phyloP scores from a whole-genome alignment of 2,329 filamentous ascomycete species.

The Hymenoscyphus linearis region DNA sequence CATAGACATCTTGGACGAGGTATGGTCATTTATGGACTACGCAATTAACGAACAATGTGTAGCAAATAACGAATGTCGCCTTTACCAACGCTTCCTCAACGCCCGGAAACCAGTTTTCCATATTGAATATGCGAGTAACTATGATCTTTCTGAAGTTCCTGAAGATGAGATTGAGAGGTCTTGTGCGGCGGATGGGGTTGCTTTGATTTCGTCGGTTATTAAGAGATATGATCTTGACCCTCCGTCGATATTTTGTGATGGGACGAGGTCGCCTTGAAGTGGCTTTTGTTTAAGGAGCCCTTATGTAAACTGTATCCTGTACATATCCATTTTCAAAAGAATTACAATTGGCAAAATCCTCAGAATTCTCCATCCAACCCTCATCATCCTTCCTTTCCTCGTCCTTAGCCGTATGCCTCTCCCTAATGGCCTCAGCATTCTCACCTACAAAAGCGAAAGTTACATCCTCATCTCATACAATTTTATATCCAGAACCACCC shows the following conservation, averaged over 20 bases:
- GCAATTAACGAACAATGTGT: conserved; percentile 66
- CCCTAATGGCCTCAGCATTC: background rate
- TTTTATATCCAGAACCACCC: no score
- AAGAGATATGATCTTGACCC: background rate
- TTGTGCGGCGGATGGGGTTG: background rate
- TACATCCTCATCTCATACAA: no score
- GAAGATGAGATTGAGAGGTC: background rate
- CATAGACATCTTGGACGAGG: conserved; percentile 47
- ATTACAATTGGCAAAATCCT: background rate
- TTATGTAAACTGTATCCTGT: background rate
- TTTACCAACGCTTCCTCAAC: conserved; percentile 51
- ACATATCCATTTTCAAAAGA: background rate
- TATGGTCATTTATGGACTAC: conserved; percentile 52
- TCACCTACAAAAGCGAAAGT: no score
- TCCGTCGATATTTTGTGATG: background rate
- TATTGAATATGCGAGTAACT: conserved; percentile 52
- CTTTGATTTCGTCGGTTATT: background rate
- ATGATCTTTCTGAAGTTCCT: background rate
- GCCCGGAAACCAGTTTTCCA: conserved; percentile 64
- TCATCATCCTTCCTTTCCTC: background rate
- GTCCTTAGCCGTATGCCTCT: background rate
- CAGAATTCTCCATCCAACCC: background rate
- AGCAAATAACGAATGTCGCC: conserved; percentile 52
- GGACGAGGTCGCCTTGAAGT: background rate
- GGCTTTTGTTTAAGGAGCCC: background rate